These are phyloP conservation scores for Tuber magnatum DNA, from an alignment of 495 filamentous ascomycete species.

Conservation along the genomic window DNA sequence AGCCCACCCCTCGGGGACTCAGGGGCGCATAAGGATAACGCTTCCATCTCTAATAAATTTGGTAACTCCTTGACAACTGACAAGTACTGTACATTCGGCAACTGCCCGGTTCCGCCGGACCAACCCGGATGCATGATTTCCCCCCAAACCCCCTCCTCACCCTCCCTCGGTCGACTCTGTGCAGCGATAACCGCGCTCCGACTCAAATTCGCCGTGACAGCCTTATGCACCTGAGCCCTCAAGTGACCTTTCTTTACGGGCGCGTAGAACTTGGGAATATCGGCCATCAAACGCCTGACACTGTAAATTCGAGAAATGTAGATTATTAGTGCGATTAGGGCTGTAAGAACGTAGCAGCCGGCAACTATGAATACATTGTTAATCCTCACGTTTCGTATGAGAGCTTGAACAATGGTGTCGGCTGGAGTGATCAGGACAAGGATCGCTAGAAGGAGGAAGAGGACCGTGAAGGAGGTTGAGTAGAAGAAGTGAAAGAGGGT, in stretches of 20 bases:
- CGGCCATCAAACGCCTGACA: slow-evolving; percentile 65
- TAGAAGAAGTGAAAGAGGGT: slow-evolving; percentile 70
- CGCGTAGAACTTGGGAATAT: slow-evolving; percentile 77
- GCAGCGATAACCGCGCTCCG: slow-evolving; percentile 76
- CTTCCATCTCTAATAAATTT: slow-evolving; percentile 87
- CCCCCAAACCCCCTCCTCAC: slow-evolving; percentile 7
- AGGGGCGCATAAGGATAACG: slow-evolving; percentile 70
- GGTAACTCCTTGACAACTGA: slow-evolving; percentile 80
- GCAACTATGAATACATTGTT: slow-evolving; percentile 81
- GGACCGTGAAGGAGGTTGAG: slow-evolving; percentile 66
- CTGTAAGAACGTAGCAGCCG: slow-evolving; percentile 68
- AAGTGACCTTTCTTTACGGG: slow-evolving; percentile 75
- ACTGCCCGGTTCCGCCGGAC: slow-evolving; percentile 58
- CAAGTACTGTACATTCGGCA: slow-evolving; percentile 71
- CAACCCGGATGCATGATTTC: slow-evolving; percentile 79
- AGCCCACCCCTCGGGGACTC: slow-evolving; percentile 49
- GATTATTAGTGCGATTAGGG: slow-evolving; percentile 62
- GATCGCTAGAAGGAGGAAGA: slow-evolving; percentile 64
- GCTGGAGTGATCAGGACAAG: slow-evolving; percentile 74
- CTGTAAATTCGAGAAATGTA: slow-evolving; percentile 86
- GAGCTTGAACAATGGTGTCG: slow-evolving; percentile 75
- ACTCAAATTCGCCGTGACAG: slow-evolving; percentile 63
- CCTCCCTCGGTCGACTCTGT: slow-evolving; percentile 56
- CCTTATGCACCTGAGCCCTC: slow-evolving; percentile 59
- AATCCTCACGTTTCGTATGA: slow-evolving; percentile 49